Conservation (phyloP, 2,329 filamentous ascomycete species). For the Nigrograna mackinnonii region DNA sequence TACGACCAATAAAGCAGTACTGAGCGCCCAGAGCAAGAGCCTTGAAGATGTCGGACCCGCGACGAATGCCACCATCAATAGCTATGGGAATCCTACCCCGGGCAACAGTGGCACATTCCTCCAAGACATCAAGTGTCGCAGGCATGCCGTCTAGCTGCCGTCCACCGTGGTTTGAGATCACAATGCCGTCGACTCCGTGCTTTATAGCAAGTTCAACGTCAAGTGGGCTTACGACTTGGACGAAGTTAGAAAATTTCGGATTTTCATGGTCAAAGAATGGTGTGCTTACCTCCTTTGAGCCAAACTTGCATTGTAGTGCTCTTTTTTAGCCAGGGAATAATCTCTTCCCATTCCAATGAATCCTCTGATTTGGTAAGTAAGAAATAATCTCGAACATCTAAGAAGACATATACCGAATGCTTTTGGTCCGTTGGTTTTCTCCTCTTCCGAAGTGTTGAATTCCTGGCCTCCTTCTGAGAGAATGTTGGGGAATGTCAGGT, state of each 20-base stretch:
- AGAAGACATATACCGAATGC: constrained; percentile 11
- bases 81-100: constrained; percentile 3
- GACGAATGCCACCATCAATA: constrained; percentile 12
- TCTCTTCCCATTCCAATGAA: constrained; percentile 3
- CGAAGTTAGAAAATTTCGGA: background rate
- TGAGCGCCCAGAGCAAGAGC: constrained; percentile 17
- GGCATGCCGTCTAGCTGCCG: constrained; percentile 15
- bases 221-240: constrained; percentile 49
- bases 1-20: constrained; percentile 15
- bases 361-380: background rate
- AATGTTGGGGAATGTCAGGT: constrained; percentile 33
- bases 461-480: constrained; percentile 23
- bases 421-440: constrained; percentile 16
- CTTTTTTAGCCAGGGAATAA: constrained; percentile 10
- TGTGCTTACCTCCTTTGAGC: constrained; percentile 31
- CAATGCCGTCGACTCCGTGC: constrained; percentile 50
- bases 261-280: too few relatives aligned
- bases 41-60: constrained; percentile 25
- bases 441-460: constrained; percentile 18
- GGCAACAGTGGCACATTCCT: constrained; percentile 6
- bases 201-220: constrained; percentile 53
- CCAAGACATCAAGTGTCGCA: constrained; percentile 6
- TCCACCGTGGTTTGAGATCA: constrained; percentile 43
- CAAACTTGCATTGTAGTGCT: constrained; percentile 35
- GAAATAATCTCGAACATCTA: too few relatives aligned